Conservation (phyloP, 1,139 yeast genomes). For the Yamadazyma triangularis region DNA sequence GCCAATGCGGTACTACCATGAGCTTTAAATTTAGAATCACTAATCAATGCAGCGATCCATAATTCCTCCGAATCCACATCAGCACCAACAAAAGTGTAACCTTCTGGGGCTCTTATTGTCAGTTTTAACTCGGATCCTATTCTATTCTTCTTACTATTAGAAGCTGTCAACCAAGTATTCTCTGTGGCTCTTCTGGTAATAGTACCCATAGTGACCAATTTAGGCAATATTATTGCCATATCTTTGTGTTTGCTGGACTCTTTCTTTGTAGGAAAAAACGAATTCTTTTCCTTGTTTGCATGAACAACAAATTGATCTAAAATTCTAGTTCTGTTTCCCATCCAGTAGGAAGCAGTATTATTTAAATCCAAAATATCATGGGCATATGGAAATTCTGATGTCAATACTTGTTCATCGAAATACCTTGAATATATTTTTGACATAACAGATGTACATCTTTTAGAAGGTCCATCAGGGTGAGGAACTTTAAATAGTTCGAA, state of each 20-base stretch:
- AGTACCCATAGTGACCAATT: slow-evolving; percentile 90
- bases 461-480: slow-evolving; percentile 78
- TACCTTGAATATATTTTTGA: slow-evolving; percentile 68
- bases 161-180: slow-evolving; percentile 96
- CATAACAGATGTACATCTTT: slow-evolving; percentile 74
- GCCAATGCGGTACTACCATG: slow-evolving; percentile 98
- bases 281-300: slow-evolving; percentile 18
- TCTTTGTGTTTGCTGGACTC: slow-evolving; percentile 20
- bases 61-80: slow-evolving; percentile 97
- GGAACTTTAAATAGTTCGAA: slow-evolving; percentile 68
- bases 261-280: slow-evolving; percentile 20
- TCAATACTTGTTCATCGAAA: slow-evolving; percentile 70
- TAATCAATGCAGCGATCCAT: slow-evolving; percentile 95
- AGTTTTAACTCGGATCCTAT: slow-evolving; percentile 94
- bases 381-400: slow-evolving; percentile 72
- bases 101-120: slow-evolving; percentile 79
- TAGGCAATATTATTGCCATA: slow-evolving; percentile 78
- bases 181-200: slow-evolving; percentile 96
- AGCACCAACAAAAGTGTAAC: slow-evolving; percentile 93
- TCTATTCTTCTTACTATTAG: slow-evolving; percentile 80
- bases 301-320: slow-evolving; percentile 80
- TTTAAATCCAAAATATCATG: slow-evolving; percentile 72
- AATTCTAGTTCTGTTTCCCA: slow-evolving; percentile 82
- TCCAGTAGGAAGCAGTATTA: slow-evolving; percentile 88
- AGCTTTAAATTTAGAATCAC: slow-evolving; percentile 81